Conservation (phyloP, 192 early-diverging fungal species). For the Coemansia sp. region DNA sequence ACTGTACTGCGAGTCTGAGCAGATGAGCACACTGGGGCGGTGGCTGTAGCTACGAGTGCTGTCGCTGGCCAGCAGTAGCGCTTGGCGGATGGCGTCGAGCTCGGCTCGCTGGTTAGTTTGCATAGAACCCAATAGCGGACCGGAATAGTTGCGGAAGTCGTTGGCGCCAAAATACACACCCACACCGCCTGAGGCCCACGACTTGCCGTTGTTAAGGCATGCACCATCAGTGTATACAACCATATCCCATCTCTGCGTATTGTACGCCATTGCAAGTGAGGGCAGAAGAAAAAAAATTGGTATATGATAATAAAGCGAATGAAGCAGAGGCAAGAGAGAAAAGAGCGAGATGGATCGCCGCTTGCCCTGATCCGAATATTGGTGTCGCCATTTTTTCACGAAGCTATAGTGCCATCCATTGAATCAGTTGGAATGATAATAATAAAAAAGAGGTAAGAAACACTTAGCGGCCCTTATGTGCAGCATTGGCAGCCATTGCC, state of each 20-base stretch:
- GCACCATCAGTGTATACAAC: conserved; percentile 61
- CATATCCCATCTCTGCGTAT: too few species aligned
- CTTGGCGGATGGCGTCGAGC: conserved; percentile 22
- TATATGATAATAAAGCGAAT: too few species aligned
- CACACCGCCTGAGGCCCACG: conserved; percentile 54
- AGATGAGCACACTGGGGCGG: neutral
- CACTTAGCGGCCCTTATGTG: neutral
- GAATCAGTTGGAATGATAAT: neutral
- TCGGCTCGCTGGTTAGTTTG: conserved; percentile 27
- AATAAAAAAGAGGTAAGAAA: neutral
- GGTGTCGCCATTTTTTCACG: too few species aligned
- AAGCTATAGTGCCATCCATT: too few species aligned
- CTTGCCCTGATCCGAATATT: too few species aligned
- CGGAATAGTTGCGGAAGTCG: conserved; percentile 57
- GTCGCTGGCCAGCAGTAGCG: too few species aligned
- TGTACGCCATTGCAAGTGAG: too few species aligned
- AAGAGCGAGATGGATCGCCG: too few species aligned
- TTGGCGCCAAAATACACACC: conserved; percentile 59
- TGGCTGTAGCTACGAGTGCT: neutral
- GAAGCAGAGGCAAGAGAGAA: too few species aligned
- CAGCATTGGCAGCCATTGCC: neutral
- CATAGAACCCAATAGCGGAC: conserved; percentile 21
- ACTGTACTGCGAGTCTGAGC: conserved; percentile 15
- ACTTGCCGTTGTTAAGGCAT: conserved; percentile 55
- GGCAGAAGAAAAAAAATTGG: too few species aligned